Evolutionary conservation across 2,329 filamentous ascomycete species (phyloP), one percentile per base, ranked within the genome.

Genomic region (Colletotrichum sp.): DNA sequence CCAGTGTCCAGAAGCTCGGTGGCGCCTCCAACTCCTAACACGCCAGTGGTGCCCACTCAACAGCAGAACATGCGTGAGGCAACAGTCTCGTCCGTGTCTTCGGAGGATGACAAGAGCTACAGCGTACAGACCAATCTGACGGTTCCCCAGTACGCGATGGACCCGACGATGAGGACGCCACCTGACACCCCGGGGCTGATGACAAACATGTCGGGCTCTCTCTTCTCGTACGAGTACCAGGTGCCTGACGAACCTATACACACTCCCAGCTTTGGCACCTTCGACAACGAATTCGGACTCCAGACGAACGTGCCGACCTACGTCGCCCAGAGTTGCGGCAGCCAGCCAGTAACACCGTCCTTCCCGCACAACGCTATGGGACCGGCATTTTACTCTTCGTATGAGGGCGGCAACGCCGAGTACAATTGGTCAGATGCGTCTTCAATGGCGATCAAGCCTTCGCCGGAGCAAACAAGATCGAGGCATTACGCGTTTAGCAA

Each of bases 341-440:
- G 87, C 80, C 87, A 90, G 73, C 87, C 89, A 12, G 83, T 87
- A 18, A 90, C 90, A 4, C 89, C 89, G 6, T 85, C 88, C 3
- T 88, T 87, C 67, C 82, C 85, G 6, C 82, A 84, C 63, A 84
- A 84, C 69, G 81, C 83, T 78, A 85, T 90, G 80, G 85, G 85
- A 2, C 83, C 86, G 12, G 80, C 83, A 12, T 89, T 88, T 65
- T 86, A 86, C 69, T 82, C 83, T 68, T 82, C 83, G 71, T 80
- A 62, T 74, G 77, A 72, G 34, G 83, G 81, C 39, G 82, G 79
- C 34, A 88, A 87, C 55, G 81, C 87, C 18, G 89, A 91, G 77
- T 91, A 89, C 79, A 87, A 88, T 78, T 91, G 90, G 85, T 86
- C 90, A 7, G 85, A 87, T 57, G 85, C 87, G 44, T 85, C 87